phyloP scores from a whole-genome alignment of 345 rosid genomes.

The Kandelia obovata region DNA sequence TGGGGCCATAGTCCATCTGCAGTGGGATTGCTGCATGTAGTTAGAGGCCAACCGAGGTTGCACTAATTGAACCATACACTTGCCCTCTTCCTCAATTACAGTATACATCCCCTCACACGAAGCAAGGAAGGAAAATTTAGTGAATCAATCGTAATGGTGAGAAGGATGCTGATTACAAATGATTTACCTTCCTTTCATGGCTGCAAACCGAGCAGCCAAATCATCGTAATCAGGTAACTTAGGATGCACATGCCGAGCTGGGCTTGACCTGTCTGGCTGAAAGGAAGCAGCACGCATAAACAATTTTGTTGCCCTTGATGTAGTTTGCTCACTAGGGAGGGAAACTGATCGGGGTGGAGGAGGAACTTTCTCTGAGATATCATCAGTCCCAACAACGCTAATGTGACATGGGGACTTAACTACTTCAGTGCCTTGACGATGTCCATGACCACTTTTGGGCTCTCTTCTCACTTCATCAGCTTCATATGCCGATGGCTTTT shows the following conservation, averaged over 20 bases:
- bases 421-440: constrained; percentile 19
- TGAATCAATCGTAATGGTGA: not conserved
- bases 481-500: constrained; percentile 59
- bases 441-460: constrained; percentile 48
- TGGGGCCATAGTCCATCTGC: not conserved
- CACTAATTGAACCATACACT: not conserved
- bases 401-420: constrained; percentile 27
- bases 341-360: constrained; percentile 60
- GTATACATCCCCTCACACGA: not conserved
- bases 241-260: constrained; percentile 87
- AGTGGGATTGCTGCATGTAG: not conserved
- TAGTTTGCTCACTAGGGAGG: constrained; percentile 57
- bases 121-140: not conserved
- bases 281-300: constrained; percentile 67
- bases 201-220: constrained; percentile 84
- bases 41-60: not conserved
- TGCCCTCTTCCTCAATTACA: not conserved
- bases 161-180: not conserved
- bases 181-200: constrained; percentile 67
- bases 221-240: constrained; percentile 91
- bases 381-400: constrained; percentile 31
- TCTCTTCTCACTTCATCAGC: constrained; percentile 40
- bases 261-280: constrained; percentile 58
- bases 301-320: constrained; percentile 43
- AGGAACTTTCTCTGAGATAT: constrained; percentile 22